Evolutionary conservation across 148 eudicot species (phyloP).

Genomic region (Rhododendron molle): DNA sequence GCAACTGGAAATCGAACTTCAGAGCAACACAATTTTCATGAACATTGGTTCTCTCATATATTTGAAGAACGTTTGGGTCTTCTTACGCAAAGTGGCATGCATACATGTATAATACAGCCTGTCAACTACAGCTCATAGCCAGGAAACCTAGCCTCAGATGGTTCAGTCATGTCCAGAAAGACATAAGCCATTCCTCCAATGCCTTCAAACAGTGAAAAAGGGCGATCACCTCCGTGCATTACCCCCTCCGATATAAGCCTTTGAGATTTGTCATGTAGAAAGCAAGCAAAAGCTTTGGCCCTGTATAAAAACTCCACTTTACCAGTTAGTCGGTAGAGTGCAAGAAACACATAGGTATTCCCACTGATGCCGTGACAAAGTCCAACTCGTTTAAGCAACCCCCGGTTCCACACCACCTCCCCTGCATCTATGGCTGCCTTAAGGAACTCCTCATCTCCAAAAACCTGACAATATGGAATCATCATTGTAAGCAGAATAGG

Average conservation of each 20-base stretch:
- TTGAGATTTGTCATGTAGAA: slow-evolving; percentile 52
- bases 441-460: slow-evolving; percentile 48
- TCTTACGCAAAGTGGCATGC: background rate
- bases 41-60: background rate
- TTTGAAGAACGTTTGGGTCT: background rate
- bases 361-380: slow-evolving; percentile 84
- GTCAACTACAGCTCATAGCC: slow-evolving; percentile 50
- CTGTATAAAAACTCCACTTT: slow-evolving; percentile 48
- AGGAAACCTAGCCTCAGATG: slow-evolving; percentile 68
- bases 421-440: slow-evolving; percentile 69
- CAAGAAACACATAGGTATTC: slow-evolving; percentile 65
- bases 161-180: slow-evolving; percentile 67
- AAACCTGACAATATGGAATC: slow-evolving; percentile 38
- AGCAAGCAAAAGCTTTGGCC: slow-evolving; percentile 84
- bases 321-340: slow-evolving; percentile 66
- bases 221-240: slow-evolving; percentile 86
- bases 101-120: background rate
- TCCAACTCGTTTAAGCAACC: slow-evolving; percentile 79
- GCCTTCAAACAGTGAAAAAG: slow-evolving; percentile 84
- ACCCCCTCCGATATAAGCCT: slow-evolving; percentile 56
- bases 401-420: slow-evolving; percentile 81
- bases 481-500: background rate
- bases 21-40: background rate
- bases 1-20: background rate
- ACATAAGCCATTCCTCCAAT: slow-evolving; percentile 80